Evolutionary conservation across 2,329 filamentous ascomycete species (phyloP).

Genomic region (Byssothecium circinans): DNA sequence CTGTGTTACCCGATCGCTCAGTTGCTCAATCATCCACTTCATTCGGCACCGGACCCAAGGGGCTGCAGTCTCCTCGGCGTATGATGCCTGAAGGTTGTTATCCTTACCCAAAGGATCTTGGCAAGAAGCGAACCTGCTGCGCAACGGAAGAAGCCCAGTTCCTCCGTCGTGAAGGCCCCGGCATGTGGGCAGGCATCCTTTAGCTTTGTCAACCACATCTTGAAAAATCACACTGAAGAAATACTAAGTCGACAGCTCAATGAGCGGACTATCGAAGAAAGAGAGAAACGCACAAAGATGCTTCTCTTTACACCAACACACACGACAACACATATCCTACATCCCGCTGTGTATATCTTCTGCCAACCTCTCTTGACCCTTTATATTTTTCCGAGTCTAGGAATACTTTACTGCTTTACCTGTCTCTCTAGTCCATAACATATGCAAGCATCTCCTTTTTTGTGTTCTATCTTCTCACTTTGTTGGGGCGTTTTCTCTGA

Average conservation of each 20-base stretch:
- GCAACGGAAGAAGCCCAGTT: constrained; percentile 59
- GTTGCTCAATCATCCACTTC: constrained; percentile 38
- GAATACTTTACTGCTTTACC: not conserved
- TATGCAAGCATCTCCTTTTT: not conserved
- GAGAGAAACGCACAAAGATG: constrained; percentile 13
- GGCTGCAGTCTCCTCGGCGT: constrained; percentile 44
- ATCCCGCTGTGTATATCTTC: constrained; percentile 20
- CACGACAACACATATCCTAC: constrained; percentile 3
- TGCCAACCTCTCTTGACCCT: not conserved
- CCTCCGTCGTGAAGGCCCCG: constrained; percentile 59
- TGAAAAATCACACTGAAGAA: constrained; percentile 1
- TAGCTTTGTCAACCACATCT: constrained; percentile 16
- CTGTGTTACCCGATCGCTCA: constrained; percentile 41
- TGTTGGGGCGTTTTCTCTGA: not conserved
- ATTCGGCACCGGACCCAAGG: constrained; percentile 34
- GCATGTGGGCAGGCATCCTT: constrained; percentile 69
- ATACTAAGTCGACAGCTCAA: constrained; percentile 14
- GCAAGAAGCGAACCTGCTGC: constrained; percentile 68
- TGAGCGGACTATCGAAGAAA: constrained; percentile 11
- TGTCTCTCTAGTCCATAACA: not conserved
- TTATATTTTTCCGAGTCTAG: constrained; percentile 8
- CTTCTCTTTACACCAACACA: not conserved
- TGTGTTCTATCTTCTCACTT: not conserved
- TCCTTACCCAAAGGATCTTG: constrained; percentile 51
- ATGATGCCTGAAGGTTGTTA: constrained; percentile 46